These are phyloP conservation scores for Monosporascus sp. DNA, from an alignment of 2,329 filamentous ascomycete species.

Conservation along the genomic window DNA sequence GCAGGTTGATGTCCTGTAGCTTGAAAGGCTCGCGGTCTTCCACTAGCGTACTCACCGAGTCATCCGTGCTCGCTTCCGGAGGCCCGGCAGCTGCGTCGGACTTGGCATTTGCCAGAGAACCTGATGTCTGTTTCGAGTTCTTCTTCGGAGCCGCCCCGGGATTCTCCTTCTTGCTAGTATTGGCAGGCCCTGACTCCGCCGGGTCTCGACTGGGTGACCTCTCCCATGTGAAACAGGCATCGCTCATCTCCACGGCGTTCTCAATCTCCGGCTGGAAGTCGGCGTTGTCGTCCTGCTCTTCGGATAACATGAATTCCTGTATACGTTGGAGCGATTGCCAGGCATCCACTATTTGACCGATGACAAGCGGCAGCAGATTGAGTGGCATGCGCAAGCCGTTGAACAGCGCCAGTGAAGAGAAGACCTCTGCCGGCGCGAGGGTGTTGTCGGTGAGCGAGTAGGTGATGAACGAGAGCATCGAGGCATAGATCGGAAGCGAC, in stretches of 20 bases:
- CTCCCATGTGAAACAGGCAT: conserved; percentile 88
- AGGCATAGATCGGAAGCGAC: conserved; percentile 87
- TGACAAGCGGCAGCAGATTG: conserved; percentile 80
- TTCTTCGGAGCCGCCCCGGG: conserved; percentile 32
- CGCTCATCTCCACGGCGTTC: conserved; percentile 64
- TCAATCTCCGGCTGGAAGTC: conserved; percentile 50
- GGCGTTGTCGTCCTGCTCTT: conserved; percentile 74
- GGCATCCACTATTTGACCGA: conserved; percentile 86
- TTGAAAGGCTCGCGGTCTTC: conserved; percentile 65
- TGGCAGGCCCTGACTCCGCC: conserved; percentile 37
- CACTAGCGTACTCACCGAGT: conserved; percentile 49
- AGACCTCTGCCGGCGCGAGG: conserved; percentile 71
- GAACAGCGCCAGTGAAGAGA: conserved; percentile 91
- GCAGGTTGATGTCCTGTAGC: conserved; percentile 61
- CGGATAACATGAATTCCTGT: conserved; percentile 79
- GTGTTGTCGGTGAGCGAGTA: conserved; percentile 61
- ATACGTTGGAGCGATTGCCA: conserved; percentile 80
- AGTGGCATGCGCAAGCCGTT: conserved; percentile 86
- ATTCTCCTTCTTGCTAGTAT: conserved; percentile 44
- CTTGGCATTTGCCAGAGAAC: conserved; percentile 20
- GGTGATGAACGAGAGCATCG: conserved; percentile 91
- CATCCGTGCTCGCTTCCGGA: conserved; percentile 39
- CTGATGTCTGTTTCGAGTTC: background rate
- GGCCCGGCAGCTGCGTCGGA: conserved; percentile 23
- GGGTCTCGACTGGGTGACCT: conserved; percentile 50